Base-by-base conservation (phyloP, 805 yeast genomes). In the Saccharomycopsis babjevae region DNA sequence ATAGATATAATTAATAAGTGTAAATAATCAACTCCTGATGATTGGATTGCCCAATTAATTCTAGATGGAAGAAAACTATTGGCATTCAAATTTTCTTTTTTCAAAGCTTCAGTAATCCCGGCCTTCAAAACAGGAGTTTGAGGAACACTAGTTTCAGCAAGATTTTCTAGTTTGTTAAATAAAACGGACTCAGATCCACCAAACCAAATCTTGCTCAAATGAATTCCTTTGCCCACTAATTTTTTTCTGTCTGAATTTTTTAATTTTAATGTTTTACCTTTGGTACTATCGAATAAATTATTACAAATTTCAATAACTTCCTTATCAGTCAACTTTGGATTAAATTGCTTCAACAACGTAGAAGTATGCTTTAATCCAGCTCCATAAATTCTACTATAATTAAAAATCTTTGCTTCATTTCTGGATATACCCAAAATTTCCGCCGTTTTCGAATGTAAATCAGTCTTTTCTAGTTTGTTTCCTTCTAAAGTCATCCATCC, bases 401-500 rank as follows among this genome's bases (percentile, higher is more conserved):
- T 94, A 78, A 94, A 96, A 8, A 92, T 83, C 68, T 94, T 94
- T 5, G 99, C 99, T 65, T 94, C 96, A 67, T 86, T 84, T 71
- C 99, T 79, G 30, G 88, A 83, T 58, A 96, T 92, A 0, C 96
- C 96, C 70, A 94, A 73, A 66, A 96, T 91, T 11, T 79, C 79
- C 0, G 99, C 97, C 0, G 98, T 94, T 66, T 88, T 91, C 0
- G 97, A 90, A 70, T 94, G 99, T 63, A 96, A 74, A 74, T 94
- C 99, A 0, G 99, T 96, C 4, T 94, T 96, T 59, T 88, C 93
- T 61, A 76, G 78, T 73, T 94, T 94, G 3, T 93, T 84, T 20
- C 99, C 99, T 75, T 94, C 99, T 60, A 94, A 77, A 1, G 97
- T 92, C 99, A 94, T 96, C 99, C 99, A 96, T 0, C 98, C 97